Percentiles rank a stretch among this genome's conserved stretches.
Evolutionary conservation across 768 basidiomycete genomes (phyloP).

Genomic region (Mycena rosella): DNA sequence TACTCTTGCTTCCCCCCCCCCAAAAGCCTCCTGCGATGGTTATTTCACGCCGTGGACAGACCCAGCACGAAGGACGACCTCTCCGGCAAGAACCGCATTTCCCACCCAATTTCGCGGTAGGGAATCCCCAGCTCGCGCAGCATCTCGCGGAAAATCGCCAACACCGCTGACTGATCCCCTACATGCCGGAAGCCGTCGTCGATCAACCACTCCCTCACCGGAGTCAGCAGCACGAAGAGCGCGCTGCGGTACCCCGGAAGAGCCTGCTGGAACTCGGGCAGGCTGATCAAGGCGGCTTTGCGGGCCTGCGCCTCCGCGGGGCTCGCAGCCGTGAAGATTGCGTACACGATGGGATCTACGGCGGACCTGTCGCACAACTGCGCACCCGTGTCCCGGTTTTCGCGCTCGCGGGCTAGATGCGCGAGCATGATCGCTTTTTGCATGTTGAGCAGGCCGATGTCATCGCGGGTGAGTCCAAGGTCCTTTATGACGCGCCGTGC

Average conservation of each 20-base stretch:
- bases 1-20: too few relatives aligned
- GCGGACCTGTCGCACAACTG: constrained; percentile 75
- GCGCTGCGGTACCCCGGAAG: constrained; percentile 59
- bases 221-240: constrained; percentile 66
- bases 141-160: constrained; percentile 53
- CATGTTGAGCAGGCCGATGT: constrained; percentile 68
- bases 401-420: constrained; percentile 62
- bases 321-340: constrained; percentile 58
- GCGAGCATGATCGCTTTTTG: constrained; percentile 72
- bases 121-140: constrained; percentile 58
- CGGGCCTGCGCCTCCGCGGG: constrained; percentile 52
- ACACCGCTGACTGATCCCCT: constrained; percentile 59
- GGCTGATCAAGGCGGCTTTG: constrained; percentile 49
- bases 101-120: constrained; percentile 60
- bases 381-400: constrained; percentile 42
- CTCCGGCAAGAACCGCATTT: constrained; percentile 56
- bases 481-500: constrained; percentile 69
- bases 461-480: constrained; percentile 65
- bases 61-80: constrained; percentile 42
- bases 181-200: constrained; percentile 74
- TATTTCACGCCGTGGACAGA: too few relatives aligned
- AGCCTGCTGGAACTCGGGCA: constrained; percentile 55
- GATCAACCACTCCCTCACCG: constrained; percentile 69
- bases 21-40: too few relatives aligned
- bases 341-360: constrained; percentile 75